Percentiles rank a stretch among this genome's conserved stretches.
These are phyloP conservation scores for Ceratobasidium sp. DNA, from an alignment of 1,284 basidiomycete genomes.

Conservation along the genomic window DNA sequence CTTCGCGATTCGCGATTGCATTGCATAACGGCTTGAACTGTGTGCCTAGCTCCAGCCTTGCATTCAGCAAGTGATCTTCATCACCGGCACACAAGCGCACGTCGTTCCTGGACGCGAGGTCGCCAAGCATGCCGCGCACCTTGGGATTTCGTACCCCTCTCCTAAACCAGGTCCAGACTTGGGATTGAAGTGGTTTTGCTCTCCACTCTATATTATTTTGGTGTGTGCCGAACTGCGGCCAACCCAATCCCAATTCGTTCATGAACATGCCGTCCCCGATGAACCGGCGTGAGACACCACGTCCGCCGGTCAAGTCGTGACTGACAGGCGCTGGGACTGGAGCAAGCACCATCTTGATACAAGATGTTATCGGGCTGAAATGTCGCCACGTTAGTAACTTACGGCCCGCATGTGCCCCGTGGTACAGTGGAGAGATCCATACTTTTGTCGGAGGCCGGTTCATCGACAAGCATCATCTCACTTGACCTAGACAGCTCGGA, in stretches of 20 bases:
- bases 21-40: too few relatives aligned
- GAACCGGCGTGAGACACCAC: constrained; percentile 3
- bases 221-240: constrained; percentile 10
- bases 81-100: too few relatives aligned
- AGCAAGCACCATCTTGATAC: too few relatives aligned
- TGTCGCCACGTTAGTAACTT: neutral
- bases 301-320: constrained; percentile 6
- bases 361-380: neutral
- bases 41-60: too few relatives aligned
- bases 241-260: neutral
- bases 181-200: neutral
- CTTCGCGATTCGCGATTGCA: too few relatives aligned
- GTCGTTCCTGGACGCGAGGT: too few relatives aligned
- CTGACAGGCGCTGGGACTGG: constrained; percentile 9
- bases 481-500: constrained; percentile 6
- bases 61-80: too few relatives aligned
- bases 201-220: neutral
- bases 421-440: neutral
- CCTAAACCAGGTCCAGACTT: neutral
- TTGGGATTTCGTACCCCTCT: too few relatives aligned
- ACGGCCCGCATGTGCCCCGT: constrained; percentile 1
- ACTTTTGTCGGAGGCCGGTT: too few relatives aligned
- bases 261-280: neutral
- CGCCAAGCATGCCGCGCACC: too few relatives aligned
- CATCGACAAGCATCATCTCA: constrained; percentile 4